Base-by-base conservation (phyloP, 257 asterid genomes). In the Cinchona pubescens region DNA sequence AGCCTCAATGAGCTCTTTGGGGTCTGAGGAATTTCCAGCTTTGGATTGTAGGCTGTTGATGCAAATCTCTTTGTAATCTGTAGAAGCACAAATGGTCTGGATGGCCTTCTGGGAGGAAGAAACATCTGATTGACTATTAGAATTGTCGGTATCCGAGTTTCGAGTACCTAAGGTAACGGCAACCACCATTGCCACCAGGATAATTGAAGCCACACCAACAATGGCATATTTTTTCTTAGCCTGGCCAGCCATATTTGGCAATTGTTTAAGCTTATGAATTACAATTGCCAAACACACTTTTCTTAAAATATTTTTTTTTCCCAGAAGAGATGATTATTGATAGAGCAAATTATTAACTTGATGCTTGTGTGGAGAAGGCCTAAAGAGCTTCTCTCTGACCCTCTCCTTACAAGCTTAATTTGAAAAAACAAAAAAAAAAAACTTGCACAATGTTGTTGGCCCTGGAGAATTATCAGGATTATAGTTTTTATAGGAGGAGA, bases 31-130 rank as follows among this genome's bases (percentile, higher is more conserved):
- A 80, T 81, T 76, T 18, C 63, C 81, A 0, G 83, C 88, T 0
- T 88, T 55, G 25, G 83, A 35, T 7, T 77, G 78, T 10, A 94
- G 85, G 74, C 89, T 88, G 5, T 79, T 75, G 5, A 85, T 62
- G 10, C 99, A 95, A 0, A 93, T 69, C 0, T 83, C 58, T 27
- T 90, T 83, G 76, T 95, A 92, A 42, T 86, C 94, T 0, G 99
- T 95, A 0, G 90, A 81, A 4, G 83, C 85, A 75, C 98, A 95
- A 1, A 95, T 71, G 75, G 82, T 79, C 14, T 88, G 34, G 29
- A 92, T 79, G 2, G 99, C 93, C 81, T 92, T 92, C 15, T 71
- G 79, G 59, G 95, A 84, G 1, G 89, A 30, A 4, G 84, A 35
- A 0, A 83, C 60, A 0, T 81, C 83, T 13, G 45, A 65, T 3